Conservation (phyloP, 2,329 filamentous ascomycete genomes). For the Nemania sp. region DNA sequence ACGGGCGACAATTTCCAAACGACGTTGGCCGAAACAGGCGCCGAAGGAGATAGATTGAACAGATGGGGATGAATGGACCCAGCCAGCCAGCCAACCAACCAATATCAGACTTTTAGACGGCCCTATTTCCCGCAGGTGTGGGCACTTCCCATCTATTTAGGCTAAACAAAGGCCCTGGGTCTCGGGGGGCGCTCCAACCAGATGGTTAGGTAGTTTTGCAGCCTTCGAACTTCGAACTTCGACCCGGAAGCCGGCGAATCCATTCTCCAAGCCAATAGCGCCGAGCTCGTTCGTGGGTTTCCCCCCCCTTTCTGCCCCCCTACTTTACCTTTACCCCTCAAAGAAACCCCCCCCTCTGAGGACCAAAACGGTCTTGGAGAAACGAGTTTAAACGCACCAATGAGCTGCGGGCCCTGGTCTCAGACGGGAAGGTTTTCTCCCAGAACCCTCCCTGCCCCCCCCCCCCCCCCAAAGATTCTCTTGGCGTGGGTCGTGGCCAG, state of each 20-base stretch:
- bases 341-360: slow-evolving; percentile 24
- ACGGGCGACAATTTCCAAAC: not conserved
- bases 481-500: not conserved
- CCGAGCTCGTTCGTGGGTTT: not conserved
- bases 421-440: slow-evolving; percentile 21
- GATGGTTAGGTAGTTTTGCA: too few species aligned
- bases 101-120: slow-evolving; percentile 14
- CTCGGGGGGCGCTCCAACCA: not conserved
- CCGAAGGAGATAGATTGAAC: not conserved
- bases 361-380: slow-evolving; percentile 4
- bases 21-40: slow-evolving; percentile 13
- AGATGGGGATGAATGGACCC: too few species aligned
- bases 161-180: slow-evolving; percentile 24
- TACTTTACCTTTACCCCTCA: slow-evolving; percentile 18
- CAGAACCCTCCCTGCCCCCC: too few species aligned
- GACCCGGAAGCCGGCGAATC: slow-evolving; percentile 17
- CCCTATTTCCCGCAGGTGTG: slow-evolving; percentile 29
- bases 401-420: slow-evolving; percentile 1
- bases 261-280: slow-evolving; percentile 22
- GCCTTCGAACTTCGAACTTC: too few species aligned
- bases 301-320: not conserved
- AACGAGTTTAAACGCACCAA: slow-evolving; percentile 27
- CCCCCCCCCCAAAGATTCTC: not conserved
- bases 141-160: slow-evolving; percentile 21
- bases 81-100: too few species aligned